Evolutionary conservation across 495 filamentous ascomycete genomes (phyloP).

Genomic region (Neurospora hispaniola): DNA sequence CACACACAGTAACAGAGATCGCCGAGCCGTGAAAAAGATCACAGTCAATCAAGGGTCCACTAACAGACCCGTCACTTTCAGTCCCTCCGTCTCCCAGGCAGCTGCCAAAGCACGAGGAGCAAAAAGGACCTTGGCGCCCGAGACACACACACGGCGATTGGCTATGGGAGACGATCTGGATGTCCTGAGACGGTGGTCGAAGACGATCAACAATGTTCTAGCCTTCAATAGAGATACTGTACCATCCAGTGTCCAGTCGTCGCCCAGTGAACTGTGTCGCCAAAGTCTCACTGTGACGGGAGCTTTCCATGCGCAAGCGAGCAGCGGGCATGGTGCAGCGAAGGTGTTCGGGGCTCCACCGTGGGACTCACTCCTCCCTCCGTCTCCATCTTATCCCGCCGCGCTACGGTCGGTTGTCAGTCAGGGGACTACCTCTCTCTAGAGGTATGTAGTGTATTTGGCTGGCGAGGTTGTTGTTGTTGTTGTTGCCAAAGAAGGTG

Average conservation of each 20-base stretch:
- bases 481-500: background rate
- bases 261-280: background rate
- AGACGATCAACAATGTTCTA: background rate
- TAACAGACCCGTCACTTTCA: background rate
- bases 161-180: background rate
- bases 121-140: background rate
- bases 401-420: background rate
- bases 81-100: background rate
- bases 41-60: background rate
- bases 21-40: background rate
- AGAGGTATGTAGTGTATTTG: too few species aligned
- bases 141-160: background rate
- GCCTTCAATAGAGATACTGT: background rate
- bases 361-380: background rate
- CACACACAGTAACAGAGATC: background rate
- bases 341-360: background rate
- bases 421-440: too few species aligned
- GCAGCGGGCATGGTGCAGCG: background rate
- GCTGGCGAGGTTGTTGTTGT: too few species aligned
- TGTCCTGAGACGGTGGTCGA: background rate
- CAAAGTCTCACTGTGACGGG: background rate
- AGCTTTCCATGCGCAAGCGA: background rate
- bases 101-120: background rate
- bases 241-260: background rate
- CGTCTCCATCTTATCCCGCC: background rate